A percentile compares a stretch with the other conserved stretches of the same genome.
These are phyloP conservation scores for Silene latifolia DNA, from an alignment of 148 eudicot species.

Conservation along the genomic window DNA sequence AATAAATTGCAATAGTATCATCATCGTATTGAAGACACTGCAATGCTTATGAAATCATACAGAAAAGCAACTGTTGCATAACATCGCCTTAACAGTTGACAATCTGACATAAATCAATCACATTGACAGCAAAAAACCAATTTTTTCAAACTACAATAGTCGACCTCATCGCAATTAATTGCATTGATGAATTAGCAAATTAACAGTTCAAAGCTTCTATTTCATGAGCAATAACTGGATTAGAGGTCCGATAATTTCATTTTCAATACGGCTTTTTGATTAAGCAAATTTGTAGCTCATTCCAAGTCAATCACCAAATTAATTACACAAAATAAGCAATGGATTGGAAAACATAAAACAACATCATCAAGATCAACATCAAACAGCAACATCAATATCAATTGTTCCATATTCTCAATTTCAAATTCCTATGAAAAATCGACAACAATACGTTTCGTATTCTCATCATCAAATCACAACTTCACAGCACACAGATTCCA, in stretches of 20 bases:
- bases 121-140: no score
- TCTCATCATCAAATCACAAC: not conserved
- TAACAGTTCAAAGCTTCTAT: not conserved
- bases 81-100: not conserved
- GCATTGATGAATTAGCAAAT: not conserved
- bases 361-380: not conserved
- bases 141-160: no score
- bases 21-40: not conserved
- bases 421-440: not conserved
- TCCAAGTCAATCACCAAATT: not conserved
- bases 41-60: not conserved
- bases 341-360: not conserved
- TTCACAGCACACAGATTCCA: not conserved
- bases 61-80: not conserved
- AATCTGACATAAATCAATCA: not conserved
- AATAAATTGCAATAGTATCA: not conserved
- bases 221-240: constrained; percentile 4
- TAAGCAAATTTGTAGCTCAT: not conserved
- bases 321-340: not conserved
- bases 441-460: not conserved
- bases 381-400: not conserved
- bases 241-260: not conserved
- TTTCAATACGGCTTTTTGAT: not conserved
- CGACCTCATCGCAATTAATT: not conserved
- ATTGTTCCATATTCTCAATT: not conserved